Evolutionary conservation across 306 rosid genomes (phyloP).

Genomic region (Quercus dentata): DNA sequence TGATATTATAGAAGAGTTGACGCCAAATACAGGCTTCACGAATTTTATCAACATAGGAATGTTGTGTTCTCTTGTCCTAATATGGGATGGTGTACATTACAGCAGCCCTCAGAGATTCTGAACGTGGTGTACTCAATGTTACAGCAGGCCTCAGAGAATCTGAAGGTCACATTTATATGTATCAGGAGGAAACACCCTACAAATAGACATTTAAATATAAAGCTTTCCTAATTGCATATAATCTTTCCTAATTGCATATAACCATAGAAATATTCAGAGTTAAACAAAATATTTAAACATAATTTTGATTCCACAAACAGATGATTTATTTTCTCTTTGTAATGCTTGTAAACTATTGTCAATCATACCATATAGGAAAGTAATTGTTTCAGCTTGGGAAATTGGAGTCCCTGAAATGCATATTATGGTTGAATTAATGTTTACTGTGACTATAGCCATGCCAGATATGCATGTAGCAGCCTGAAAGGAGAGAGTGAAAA

Average conservation of each 20-base stretch:
- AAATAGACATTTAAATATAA: not conserved
- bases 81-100: slow-evolving; percentile 64
- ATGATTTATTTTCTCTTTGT: not conserved
- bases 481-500: slow-evolving; percentile 34
- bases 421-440: slow-evolving; percentile 52
- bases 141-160: slow-evolving; percentile 32
- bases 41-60: slow-evolving; percentile 53
- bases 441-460: slow-evolving; percentile 53
- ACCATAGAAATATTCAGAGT: not conserved
- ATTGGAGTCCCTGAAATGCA: slow-evolving; percentile 72
- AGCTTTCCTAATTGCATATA: not conserved
- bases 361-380: slow-evolving; percentile 73
- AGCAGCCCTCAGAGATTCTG: slow-evolving; percentile 38
- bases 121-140: no score
- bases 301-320: not conserved
- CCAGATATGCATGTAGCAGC: slow-evolving; percentile 39
- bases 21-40: slow-evolving; percentile 67
- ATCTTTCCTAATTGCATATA: not conserved
- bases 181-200: slow-evolving; percentile 12
- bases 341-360: not conserved
- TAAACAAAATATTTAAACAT: not conserved
- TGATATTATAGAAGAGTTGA: slow-evolving; percentile 67
- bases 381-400: slow-evolving; percentile 65
- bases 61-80: slow-evolving; percentile 59
- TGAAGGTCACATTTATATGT: slow-evolving; percentile 30